Conservation (phyloP, 768 basidiomycete species). For the Suillus subluteus region DNA sequence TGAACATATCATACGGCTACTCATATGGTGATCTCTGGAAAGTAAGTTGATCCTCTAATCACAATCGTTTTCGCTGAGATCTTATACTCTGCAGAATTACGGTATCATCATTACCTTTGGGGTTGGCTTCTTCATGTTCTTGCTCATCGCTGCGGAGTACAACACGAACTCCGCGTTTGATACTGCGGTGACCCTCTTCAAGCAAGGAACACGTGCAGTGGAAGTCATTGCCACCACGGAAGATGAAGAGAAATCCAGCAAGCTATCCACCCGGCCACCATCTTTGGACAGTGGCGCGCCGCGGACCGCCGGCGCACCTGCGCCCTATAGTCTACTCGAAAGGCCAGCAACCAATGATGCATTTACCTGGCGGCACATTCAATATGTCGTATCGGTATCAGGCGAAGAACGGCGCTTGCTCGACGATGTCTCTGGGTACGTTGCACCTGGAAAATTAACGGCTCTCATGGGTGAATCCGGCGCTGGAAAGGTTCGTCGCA, state of each 20-base stretch:
- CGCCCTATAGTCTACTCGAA: slow-evolving; percentile 39
- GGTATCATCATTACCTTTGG: slow-evolving; percentile 52
- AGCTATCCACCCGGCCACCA: not conserved
- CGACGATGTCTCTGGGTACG: slow-evolving; percentile 51
- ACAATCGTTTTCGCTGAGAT: slow-evolving; percentile 13
- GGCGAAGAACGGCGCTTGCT: slow-evolving; percentile 46
- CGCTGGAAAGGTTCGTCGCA: slow-evolving; percentile 30
- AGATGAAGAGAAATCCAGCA: slow-evolving; percentile 24
- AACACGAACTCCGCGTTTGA: slow-evolving; percentile 33
- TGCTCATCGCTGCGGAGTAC: slow-evolving; percentile 41
- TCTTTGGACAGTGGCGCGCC: not conserved
- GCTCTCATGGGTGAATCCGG: slow-evolving; percentile 53
- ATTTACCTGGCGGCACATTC: slow-evolving; percentile 79
- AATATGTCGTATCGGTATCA: slow-evolving; percentile 59
- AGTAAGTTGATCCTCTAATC: slow-evolving; percentile 36
- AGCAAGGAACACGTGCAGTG: slow-evolving; percentile 10
- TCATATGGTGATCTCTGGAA: slow-evolving; percentile 34
- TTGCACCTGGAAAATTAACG: slow-evolving; percentile 52
- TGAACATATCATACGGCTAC: slow-evolving; percentile 35
- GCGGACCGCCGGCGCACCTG: not conserved
- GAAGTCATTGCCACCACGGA: not conserved
- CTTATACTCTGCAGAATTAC: slow-evolving; percentile 32
- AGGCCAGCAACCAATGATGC: slow-evolving; percentile 42
- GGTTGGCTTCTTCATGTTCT: slow-evolving; percentile 38
- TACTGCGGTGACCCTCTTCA: slow-evolving; percentile 34